These are phyloP conservation scores for Fusarium sp. DNA, from an alignment of 2,329 filamentous ascomycete species.

Conservation along the genomic window DNA sequence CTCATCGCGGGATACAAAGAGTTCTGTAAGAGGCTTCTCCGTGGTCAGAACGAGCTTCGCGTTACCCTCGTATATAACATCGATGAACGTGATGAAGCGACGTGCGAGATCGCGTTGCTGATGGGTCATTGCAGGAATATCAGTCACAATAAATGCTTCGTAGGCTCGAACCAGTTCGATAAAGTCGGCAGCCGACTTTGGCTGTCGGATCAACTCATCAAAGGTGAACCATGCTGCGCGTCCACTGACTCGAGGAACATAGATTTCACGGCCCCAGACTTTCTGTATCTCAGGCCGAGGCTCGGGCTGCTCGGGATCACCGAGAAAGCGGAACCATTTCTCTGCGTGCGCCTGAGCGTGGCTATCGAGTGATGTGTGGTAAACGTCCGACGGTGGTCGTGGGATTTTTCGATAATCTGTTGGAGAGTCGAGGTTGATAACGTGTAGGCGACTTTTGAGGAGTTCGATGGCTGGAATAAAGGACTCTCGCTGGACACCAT, in stretches of 20 bases:
- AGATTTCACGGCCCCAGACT: constrained; percentile 93
- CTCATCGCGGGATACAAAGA: constrained; percentile 83
- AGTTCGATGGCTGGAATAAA: constrained; percentile 96
- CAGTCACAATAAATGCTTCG: constrained; percentile 90
- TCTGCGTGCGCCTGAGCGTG: constrained; percentile 84
- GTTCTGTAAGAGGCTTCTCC: constrained; percentile 82
- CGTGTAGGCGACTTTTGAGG: constrained; percentile 82
- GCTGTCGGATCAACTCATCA: constrained; percentile 86
- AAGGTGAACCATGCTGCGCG: constrained; percentile 92
- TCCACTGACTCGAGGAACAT: constrained; percentile 88
- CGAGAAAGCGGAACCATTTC: constrained; percentile 95
- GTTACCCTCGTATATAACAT: constrained; percentile 91
- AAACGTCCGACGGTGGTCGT: constrained; percentile 90
- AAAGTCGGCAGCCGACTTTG: constrained; percentile 94
- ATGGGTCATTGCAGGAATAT: constrained; percentile 91
- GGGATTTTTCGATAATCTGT: constrained; percentile 99
- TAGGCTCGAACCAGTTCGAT: constrained; percentile 91
- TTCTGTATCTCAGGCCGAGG: constrained; percentile 82
- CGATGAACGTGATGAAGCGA: constrained; percentile 96
- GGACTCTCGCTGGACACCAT: constrained; percentile 94
- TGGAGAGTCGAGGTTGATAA: constrained; percentile 93
- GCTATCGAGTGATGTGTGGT: constrained; percentile 86
- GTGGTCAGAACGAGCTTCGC: constrained; percentile 97
- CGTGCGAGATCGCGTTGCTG: constrained; percentile 87
- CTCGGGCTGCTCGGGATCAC: constrained; percentile 79